A percentile compares a stretch with the other conserved stretches of the same genome.
Evolutionary conservation across 495 filamentous ascomycete species (phyloP).

Genomic region (Neurospora sp.): DNA sequence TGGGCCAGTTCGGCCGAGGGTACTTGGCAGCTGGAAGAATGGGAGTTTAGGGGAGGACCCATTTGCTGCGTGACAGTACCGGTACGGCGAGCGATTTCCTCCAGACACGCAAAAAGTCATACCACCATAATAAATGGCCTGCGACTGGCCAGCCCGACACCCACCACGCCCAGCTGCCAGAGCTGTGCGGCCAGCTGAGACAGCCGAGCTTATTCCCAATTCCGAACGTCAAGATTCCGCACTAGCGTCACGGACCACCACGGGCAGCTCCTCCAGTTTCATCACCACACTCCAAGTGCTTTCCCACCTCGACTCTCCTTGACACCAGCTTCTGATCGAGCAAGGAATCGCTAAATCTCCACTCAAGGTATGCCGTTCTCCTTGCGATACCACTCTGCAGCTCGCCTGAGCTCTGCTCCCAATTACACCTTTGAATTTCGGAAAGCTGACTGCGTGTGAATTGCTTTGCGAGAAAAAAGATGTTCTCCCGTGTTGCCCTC

Average conservation of each 20-base stretch:
- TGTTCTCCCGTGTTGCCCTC: constrained; percentile 72
- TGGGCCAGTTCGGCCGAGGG: not conserved
- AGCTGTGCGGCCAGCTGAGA: not conserved
- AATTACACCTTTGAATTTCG: not conserved
- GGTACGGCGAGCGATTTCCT: not conserved
- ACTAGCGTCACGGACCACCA: constrained; percentile 1
- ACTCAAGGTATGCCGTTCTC: constrained; percentile 9
- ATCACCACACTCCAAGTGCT: constrained; percentile 1
- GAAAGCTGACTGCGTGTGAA: not conserved
- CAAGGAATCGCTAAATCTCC: constrained; percentile 8
- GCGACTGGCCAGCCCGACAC: not conserved
- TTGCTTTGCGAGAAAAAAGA: constrained; percentile 39
- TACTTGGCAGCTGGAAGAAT: not conserved
- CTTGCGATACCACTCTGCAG: not conserved
- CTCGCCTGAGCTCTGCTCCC: not conserved
- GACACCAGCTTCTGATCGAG: not conserved
- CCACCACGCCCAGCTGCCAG: not conserved
- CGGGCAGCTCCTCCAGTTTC: not conserved
- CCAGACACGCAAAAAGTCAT: constrained; percentile 12
- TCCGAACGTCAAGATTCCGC: not conserved
- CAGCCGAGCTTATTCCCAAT: not conserved
- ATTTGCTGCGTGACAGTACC: not conserved
- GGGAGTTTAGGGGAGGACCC: not conserved
- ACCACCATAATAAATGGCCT: constrained; percentile 5
- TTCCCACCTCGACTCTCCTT: constrained; percentile 1